Base-by-base conservation (phyloP, 208 protist genomes). In the Trichomonas tenax region DNA sequence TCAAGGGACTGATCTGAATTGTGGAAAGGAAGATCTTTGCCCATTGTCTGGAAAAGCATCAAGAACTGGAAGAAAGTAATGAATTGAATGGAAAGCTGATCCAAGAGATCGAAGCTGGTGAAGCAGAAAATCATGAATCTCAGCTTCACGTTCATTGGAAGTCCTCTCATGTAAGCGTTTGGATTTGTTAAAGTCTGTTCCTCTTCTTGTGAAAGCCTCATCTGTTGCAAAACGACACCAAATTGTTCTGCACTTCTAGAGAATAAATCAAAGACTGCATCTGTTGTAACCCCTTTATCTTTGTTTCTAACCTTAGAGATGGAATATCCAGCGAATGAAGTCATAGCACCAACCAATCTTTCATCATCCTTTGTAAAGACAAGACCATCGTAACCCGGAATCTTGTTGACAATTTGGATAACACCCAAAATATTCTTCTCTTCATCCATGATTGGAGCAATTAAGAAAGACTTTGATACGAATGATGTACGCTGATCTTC, bases 311-410 rank as follows among this genome's bases (percentile, higher is more conserved):
- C 86, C 15, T 93, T 93, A 10, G 44, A 8, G 36, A 93, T 93
- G 1, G 86, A 48, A 51, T 48, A 93, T 2, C 86, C 86, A 2
- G 86, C 86, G 45, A 93, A 93, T 38, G 86, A 93, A 26, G 86
- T 44, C 86, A 93, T 93, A 1, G 86, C 86, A 2, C 40, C 44
- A 9, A 93, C 86, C 23, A 93, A 34, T 41, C 44, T 34, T 51
- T 93, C 86, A 93, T 93, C 86, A 38, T 93, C 86, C 38, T 93
- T 44, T 17, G 86, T 58, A 15, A 93, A 93, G n/a, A 93, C 86
- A 38, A 93, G 26, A 17, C 86, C 86, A 93, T 93, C 86, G 45
- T 93, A 93, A 38, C 86, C 86, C 17, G 86, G 86, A 17, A 93
- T 40, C 51, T 93, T 93, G 26, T 93, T 93, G 6, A 93, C 8